Conservation (phyloP, 805 yeast genomes). For the Cyberlindnera suaveolens region DNA sequence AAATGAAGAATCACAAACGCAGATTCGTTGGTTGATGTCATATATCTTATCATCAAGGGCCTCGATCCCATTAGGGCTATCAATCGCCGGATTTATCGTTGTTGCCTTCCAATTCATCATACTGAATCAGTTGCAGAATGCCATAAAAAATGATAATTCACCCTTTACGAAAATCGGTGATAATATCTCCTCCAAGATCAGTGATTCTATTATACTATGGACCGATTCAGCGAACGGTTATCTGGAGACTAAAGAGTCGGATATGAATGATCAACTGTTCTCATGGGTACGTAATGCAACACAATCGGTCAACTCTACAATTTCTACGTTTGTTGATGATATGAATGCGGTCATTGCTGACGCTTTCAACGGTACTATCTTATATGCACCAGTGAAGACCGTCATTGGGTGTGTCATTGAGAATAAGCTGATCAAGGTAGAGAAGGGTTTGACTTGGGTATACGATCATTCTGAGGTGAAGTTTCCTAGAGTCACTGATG, state of each 20-base stretch:
- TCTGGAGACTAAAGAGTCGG: constrained; percentile 40
- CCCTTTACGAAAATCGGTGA: constrained; percentile 12
- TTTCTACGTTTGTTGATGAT: constrained; percentile 47
- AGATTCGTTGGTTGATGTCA: constrained; percentile 31
- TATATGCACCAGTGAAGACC: constrained; percentile 55
- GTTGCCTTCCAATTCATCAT: constrained; percentile 50
- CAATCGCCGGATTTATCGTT: constrained; percentile 48
- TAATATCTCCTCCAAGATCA: constrained; percentile 19
- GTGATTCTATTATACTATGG: constrained; percentile 41
- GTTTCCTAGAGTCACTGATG: constrained; percentile 45
- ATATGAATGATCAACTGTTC: constrained; percentile 58
- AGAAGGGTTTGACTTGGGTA: constrained; percentile 76
- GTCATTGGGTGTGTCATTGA: constrained; percentile 79
- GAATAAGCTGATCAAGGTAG: constrained; percentile 58
- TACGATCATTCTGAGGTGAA: constrained; percentile 51
- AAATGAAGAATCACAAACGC: constrained; percentile 11
- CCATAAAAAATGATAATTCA: constrained; percentile 6
- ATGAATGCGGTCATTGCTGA: constrained; percentile 53
- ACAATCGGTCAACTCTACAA: constrained; percentile 50
- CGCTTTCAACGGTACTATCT: constrained; percentile 62
- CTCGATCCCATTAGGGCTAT: constrained; percentile 42
- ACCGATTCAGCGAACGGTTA: constrained; percentile 48
- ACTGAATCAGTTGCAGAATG: constrained; percentile 26
- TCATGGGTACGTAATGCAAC: constrained; percentile 61
- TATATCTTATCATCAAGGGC: constrained; percentile 51